Evolutionary conservation across 768 basidiomycete species (phyloP).

Genomic region (Ramaria rubella): DNA sequence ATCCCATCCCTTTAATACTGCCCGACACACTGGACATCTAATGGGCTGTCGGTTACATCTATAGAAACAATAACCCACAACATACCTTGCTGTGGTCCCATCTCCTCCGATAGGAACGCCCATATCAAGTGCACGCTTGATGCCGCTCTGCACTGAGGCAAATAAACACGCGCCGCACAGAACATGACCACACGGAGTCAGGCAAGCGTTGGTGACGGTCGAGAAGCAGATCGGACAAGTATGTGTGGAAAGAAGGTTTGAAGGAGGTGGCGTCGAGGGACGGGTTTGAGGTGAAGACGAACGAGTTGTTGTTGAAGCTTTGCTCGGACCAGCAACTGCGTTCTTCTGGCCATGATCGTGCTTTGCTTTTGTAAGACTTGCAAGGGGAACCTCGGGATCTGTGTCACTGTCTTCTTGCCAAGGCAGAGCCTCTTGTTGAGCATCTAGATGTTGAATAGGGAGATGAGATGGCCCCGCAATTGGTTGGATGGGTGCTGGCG

Average conservation of each 20-base stretch:
- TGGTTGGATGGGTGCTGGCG: not conserved
- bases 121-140: conserved; percentile 38
- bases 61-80: not conserved
- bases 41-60: not conserved
- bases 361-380: not conserved
- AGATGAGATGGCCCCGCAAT: not conserved
- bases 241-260: conserved; percentile 48
- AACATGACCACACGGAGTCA: conserved; percentile 78
- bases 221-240: conserved; percentile 78
- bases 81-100: conserved; percentile 30
- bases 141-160: conserved; percentile 57
- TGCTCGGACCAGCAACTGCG: conserved; percentile 4
- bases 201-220: conserved; percentile 64
- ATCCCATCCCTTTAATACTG: conserved; percentile 61
- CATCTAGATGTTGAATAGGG: not conserved
- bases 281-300: not conserved
- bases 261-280: not conserved
- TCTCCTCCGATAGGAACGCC: not conserved
- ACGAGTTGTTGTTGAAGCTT: not conserved
- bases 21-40: conserved; percentile 69
- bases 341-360: not conserved
- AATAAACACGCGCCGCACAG: conserved; percentile 74
- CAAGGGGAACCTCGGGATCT: not conserved
- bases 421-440: not conserved
- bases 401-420: not conserved